Percentiles rank a stretch among this genome's conserved stretches.
These are phyloP conservation scores for Tetragonia tetragonoides DNA, from an alignment of 148 eudicot genomes.

Conservation along the genomic window DNA sequence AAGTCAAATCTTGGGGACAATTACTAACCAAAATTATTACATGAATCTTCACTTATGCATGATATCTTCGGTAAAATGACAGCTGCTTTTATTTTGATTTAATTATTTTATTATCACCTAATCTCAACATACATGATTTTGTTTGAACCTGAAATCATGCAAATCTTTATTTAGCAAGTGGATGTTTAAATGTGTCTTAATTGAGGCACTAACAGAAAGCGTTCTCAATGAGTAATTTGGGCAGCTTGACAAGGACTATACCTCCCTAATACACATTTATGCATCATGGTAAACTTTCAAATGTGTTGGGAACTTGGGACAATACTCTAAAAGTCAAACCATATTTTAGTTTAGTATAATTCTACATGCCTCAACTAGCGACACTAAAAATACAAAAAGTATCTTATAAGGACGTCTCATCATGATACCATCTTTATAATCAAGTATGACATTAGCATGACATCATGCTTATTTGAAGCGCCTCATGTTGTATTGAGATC, in stretches of 20 bases:
- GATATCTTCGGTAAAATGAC: slow-evolving; percentile 28
- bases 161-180: slow-evolving; percentile 23
- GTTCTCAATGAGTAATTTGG: background rate
- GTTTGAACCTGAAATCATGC: slow-evolving; percentile 14
- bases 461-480: too few species aligned
- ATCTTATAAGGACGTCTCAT: too few species aligned
- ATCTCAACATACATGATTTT: slow-evolving; percentile 10
- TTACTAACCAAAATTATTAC: slow-evolving; percentile 21
- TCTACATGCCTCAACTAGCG: too few species aligned
- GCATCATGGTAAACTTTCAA: too few species aligned
- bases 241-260: slow-evolving; percentile 4
- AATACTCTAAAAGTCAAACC: too few species aligned
- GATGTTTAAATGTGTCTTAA: background rate
- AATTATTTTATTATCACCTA: background rate
- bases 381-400: too few species aligned
- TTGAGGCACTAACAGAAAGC: slow-evolving; percentile 13
- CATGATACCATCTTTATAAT: too few species aligned
- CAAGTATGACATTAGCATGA: too few species aligned
- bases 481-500: too few species aligned
- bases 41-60: slow-evolving; percentile 28
- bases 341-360: too few species aligned
- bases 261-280: too few species aligned
- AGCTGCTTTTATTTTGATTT: slow-evolving; percentile 2
- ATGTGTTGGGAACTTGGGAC: too few species aligned
- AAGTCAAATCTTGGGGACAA: slow-evolving; percentile 7